A percentile compares a stretch with the other conserved stretches of the same genome.
Conservation (phyloP, 768 basidiomycete species). For the Galerina marginata region DNA sequence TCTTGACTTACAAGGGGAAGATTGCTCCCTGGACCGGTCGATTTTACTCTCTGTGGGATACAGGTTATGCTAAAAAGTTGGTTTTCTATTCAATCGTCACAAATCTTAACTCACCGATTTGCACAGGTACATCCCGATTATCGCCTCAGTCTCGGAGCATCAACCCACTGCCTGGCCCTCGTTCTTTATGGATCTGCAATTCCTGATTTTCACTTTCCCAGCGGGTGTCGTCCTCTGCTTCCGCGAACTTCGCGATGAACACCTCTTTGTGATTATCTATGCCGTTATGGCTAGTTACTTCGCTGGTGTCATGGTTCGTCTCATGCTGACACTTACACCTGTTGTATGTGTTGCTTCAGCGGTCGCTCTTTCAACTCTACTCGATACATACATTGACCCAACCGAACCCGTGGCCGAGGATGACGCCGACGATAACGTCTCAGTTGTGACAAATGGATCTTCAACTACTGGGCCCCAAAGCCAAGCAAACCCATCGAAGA, state of each 20-base stretch:
- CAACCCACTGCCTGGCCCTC: conserved; percentile 99
- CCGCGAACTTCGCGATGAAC: conserved; percentile 93
- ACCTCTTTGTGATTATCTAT: conserved; percentile 98
- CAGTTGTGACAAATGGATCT: conserved; percentile 27
- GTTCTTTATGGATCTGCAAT: conserved; percentile 99
- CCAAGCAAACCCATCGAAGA: conserved; percentile 50
- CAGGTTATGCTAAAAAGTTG: conserved; percentile 97
- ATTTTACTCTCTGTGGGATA: conserved; percentile 99
- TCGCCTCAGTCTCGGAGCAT: conserved; percentile 98
- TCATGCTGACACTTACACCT: conserved; percentile 97
- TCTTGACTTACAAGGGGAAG: conserved; percentile 89
- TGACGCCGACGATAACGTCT: conserved; percentile 31
- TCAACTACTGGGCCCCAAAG: conserved; percentile 34
- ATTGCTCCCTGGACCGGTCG: conserved; percentile 99
- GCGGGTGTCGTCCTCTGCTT: conserved; percentile 95
- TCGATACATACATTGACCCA: conserved; percentile 92
- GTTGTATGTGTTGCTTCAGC: conserved; percentile 95
- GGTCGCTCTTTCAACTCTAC: conserved; percentile 84
- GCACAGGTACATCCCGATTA: conserved; percentile 90
- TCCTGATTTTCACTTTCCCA: conserved; percentile 97
- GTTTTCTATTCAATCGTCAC: conserved; percentile 25
- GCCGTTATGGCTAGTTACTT: conserved; percentile 96
- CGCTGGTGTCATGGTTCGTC: conserved; percentile 98
- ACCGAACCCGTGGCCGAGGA: conserved; percentile 57
- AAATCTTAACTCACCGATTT: conserved; percentile 12